Percentiles rank a stretch among this genome's conserved stretches.
Evolutionary conservation across 139 green algal genomes (phyloP).

Genomic region (Micractinium sp.): DNA sequence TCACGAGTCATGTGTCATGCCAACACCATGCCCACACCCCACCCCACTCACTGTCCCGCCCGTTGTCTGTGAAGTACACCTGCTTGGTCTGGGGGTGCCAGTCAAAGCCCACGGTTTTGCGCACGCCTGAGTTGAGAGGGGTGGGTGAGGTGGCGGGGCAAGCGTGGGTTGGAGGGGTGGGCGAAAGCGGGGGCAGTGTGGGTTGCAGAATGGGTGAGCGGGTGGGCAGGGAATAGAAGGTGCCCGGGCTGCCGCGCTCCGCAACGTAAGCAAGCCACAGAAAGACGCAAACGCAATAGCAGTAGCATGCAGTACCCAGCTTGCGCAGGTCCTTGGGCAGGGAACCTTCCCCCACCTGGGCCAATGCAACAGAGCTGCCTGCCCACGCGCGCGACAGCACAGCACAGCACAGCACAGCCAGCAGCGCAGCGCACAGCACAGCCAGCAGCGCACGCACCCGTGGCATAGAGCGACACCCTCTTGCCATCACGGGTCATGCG

Average conservation of each 20-base stretch:
- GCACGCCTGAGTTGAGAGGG: neutral
- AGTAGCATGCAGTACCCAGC: no score
- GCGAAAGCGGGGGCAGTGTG: neutral
- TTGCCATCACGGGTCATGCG: no score
- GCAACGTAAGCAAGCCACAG: neutral
- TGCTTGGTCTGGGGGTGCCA: constrained; percentile 44
- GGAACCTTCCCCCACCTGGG: no score
- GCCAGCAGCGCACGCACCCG: no score
- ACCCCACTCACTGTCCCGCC: constrained; percentile 32
- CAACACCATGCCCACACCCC: neutral
- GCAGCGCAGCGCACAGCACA: no score
- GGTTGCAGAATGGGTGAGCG: neutral
- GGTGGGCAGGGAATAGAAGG: neutral
- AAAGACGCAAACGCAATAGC: neutral
- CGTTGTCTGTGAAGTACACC: constrained; percentile 55
- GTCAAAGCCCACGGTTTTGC: constrained; percentile 57
- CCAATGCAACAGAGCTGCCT: no score
- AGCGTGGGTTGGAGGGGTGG: neutral
- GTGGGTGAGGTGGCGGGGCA: no score
- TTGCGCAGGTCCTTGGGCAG: no score
- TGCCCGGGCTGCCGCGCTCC: neutral
- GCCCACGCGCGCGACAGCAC: no score
- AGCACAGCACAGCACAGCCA: no score
- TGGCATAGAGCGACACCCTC: no score
- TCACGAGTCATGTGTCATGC: neutral